Conservation (phyloP, 106 monocot genomes). For the Phalaenopsis equestris region DNA sequence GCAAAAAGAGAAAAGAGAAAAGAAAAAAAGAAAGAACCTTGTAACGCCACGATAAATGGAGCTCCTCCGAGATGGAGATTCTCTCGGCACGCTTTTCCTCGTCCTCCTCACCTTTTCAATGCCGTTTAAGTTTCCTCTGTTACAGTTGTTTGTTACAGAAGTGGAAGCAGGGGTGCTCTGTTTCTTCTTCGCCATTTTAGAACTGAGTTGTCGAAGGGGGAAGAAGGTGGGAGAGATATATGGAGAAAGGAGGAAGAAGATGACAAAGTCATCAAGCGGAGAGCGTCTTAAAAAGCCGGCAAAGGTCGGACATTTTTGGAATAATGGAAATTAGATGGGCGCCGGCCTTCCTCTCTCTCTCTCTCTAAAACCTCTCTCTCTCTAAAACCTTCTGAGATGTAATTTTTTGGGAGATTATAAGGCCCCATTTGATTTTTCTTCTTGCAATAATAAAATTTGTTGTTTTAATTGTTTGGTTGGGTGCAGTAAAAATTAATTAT, state of each 20-base stretch:
- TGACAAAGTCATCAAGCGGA: conserved; percentile 3
- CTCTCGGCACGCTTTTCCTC: conserved; percentile 47
- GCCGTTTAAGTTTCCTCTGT: not conserved
- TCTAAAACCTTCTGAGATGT: too few relatives aligned
- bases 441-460: too few relatives aligned
- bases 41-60: conserved; percentile 72
- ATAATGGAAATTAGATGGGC: too few relatives aligned
- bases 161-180: conserved; percentile 9
- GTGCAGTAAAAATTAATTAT: too few relatives aligned
- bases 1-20: too few relatives aligned
- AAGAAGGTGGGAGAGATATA: not conserved
- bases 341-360: too few relatives aligned
- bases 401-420: conserved; percentile 3
- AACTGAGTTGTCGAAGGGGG: not conserved
- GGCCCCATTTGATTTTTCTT: not conserved
- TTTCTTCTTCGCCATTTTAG: conserved; percentile 32
- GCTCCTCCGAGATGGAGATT: conserved; percentile 57
- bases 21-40: conserved; percentile 27
- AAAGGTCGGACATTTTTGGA: too few relatives aligned
- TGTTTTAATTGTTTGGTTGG: too few relatives aligned
- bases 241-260: conserved; percentile 6
- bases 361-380: too few relatives aligned
- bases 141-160: not conserved
- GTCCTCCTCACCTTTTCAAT: conserved; percentile 21
- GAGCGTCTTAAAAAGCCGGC: too few relatives aligned